phyloP scores from a whole-genome alignment of 2,329 filamentous ascomycete species.

The Ophiocordyceps polyrhachis-furcata region DNA sequence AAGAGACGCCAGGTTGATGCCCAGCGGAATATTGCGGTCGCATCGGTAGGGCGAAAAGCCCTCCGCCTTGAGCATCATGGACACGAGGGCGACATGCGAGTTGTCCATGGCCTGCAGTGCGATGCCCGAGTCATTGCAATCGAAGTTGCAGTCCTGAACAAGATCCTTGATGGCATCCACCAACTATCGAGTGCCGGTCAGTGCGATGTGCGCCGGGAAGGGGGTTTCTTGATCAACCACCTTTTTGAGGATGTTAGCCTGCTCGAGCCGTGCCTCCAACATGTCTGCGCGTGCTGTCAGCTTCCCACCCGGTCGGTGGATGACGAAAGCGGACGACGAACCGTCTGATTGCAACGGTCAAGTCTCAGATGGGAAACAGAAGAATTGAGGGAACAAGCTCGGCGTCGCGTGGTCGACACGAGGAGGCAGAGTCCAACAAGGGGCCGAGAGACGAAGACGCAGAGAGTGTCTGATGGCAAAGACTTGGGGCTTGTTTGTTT shows the following conservation, averaged over 20 bases:
- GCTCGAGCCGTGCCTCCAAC: slow-evolving; percentile 95
- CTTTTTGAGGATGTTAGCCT: slow-evolving; percentile 91
- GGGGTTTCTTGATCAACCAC: slow-evolving; percentile 24
- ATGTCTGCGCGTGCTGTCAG: slow-evolving; percentile 27
- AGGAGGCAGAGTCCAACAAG: background rate
- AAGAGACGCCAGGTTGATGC: slow-evolving; percentile 88
- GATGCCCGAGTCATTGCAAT: slow-evolving; percentile 99
- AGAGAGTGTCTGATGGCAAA: background rate
- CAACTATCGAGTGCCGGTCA: slow-evolving; percentile 35
- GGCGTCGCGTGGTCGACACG: background rate
- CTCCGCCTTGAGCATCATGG: slow-evolving; percentile 96
- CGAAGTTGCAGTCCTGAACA: slow-evolving; percentile 99
- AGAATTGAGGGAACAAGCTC: background rate
- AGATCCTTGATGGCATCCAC: slow-evolving; percentile 99
- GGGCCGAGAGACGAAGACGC: background rate
- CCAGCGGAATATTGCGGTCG: slow-evolving; percentile 96
- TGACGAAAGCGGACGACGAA: background rate
- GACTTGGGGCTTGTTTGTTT: too few species aligned
- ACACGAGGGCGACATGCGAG: slow-evolving; percentile 95
- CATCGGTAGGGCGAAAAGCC: slow-evolving; percentile 90
- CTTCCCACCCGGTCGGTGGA: background rate
- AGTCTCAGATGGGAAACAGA: background rate
- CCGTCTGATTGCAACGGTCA: background rate
- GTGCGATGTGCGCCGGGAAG: background rate
- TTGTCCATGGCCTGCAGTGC: slow-evolving; percentile 99